Evolutionary conservation across 1,139 yeast genomes (phyloP), one percentile per base, ranked within the genome.

Genomic region (Nakaseomyces glabratus): DNA sequence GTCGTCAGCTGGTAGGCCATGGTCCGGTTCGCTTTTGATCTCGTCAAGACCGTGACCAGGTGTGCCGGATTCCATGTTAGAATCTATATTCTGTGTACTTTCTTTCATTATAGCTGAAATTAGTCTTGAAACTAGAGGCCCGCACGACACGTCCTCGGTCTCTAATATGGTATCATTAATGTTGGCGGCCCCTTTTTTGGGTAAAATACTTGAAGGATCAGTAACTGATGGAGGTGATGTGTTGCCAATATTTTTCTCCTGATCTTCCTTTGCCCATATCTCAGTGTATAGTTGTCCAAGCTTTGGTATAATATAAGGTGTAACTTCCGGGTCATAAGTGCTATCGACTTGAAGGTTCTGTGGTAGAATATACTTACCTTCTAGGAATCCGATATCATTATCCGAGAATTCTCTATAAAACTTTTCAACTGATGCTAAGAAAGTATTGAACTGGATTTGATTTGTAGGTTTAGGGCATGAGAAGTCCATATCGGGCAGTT

Each of bases 371-470:
- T 65, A 63, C 42, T 74, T 74, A 43, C 74, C 79, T 43, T 73
- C 73, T 36, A 90, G 61, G 47, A 85, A 76, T 34, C 78, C 76
- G 28, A 86, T 54, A 53, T 90, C 98, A 24, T 86, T 95, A 43
- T 80, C 94, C 17, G 70, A 65, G 47, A 73, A 82, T 5, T 73
- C 71, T 39, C 95, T 68, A 60, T 81, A 88, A 55, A 73, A 90
- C 22, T 90, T 84, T 54, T 90, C 98, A 31, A 86, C 69, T 46
- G 81, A 85, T 1, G 90, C 63, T 44, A 84, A 80, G 56, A 84
- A 93, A 0, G 98, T 88, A 12, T 85, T 69, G 57, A 82, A 86
- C 51, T 86, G 96, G 14, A 90, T 93, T 61, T 90, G 98, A 57
- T 84, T 88, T 2, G 85, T 63, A 6, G 96, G 96, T 50, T 88